Percentiles rank a stretch among this genome's conserved stretches.
Evolutionary conservation across 148 eudicot species (phyloP).

Genomic region (Chenopodium formosanum): DNA sequence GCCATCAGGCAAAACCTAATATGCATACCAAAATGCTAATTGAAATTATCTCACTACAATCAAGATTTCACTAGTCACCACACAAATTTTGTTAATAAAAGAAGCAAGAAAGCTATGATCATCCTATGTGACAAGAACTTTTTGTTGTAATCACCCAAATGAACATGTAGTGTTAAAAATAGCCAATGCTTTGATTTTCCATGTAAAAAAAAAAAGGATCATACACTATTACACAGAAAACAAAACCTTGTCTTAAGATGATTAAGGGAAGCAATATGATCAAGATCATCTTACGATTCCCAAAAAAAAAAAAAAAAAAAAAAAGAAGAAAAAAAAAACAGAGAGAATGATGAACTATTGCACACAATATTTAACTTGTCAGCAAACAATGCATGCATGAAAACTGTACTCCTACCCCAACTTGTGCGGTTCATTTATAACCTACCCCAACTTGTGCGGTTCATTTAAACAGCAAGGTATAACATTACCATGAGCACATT

Average conservation of each 20-base stretch:
- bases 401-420: not conserved
- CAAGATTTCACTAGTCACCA: no score
- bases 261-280: not conserved
- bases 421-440: not conserved
- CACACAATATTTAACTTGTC: no score
- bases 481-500: no score
- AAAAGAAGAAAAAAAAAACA: no score
- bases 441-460: not conserved
- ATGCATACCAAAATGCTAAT: no score
- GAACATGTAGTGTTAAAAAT: not conserved
- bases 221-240: no score
- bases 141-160: not conserved
- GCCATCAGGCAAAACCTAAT: not conserved
- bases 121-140: not conserved
- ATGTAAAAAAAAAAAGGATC: no score
- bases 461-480: no score
- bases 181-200: not conserved
- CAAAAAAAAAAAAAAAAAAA: no score
- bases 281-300: not conserved
- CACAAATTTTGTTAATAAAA: not conserved
- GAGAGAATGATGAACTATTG: no score
- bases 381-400: not conserved
- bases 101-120: not conserved
- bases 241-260: not conserved
- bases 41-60: no score